Evolutionary conservation across 2,329 filamentous ascomycete genomes (phyloP), one percentile per base, ranked within the genome.

Genomic region (Helminthosporium solani): DNA sequence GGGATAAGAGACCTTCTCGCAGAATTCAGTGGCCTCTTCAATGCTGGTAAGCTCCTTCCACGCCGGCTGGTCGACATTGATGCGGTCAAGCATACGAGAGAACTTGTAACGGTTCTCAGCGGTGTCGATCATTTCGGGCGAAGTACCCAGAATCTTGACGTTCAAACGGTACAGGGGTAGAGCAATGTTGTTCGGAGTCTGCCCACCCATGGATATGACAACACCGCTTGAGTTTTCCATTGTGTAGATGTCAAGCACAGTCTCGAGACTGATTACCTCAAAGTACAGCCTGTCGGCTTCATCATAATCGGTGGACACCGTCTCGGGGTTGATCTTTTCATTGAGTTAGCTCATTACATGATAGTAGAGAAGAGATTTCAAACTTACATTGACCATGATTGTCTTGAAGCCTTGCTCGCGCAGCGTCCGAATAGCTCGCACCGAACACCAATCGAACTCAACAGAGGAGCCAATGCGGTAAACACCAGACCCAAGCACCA

Each of bases 71-170:
- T 99, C 94, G 25, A 99, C 94, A 20, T 81, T 86, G 57, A 97
- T 96, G 58, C 88, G 83, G 72, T 99, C 94, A 56, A 97, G 80
- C 90, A 97, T 96, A 65, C 94, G 90, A 34, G 90, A 96, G 78
- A 97, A 97, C 78, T 97, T 97, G 81, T 95, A 97, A 47, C 94
- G 81, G 72, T 99, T 97, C 77, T 99, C 94, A 1, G 94, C 94
- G 28, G 83, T 90, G 70, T 99, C 94, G 65, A 99, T 97, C 92
- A 97, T 97, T 72, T 99, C 94, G 8, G 94, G 94, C 0, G 92
- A 96, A 1, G 94, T 99, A 58, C 94, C 94, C 3, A 97, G 79
- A 28, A 97, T 85, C 75, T 92, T 95, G 66, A 96, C 88, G 52
- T 95, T 94, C 40, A 90, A 81, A 54, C 92, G 87, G 70, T 91